A percentile compares a stretch with the other conserved stretches of the same genome.
Conservation (phyloP, 2,329 filamentous ascomycete species). For the Cryphonectria japonica region DNA sequence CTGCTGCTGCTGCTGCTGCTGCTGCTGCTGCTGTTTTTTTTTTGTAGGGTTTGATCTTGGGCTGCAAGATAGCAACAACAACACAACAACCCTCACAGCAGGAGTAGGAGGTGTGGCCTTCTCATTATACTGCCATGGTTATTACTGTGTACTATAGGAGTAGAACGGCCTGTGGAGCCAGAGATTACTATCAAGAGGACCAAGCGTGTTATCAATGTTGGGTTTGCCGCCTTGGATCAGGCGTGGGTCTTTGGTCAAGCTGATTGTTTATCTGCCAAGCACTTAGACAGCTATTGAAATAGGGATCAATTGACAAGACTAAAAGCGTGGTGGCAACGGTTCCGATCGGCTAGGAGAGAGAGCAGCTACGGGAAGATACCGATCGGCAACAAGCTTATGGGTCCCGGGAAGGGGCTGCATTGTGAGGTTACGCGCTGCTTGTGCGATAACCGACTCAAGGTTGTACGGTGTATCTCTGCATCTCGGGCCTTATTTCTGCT, state of each 20-base stretch:
- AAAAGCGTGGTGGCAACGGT: not conserved
- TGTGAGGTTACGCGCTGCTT: not conserved
- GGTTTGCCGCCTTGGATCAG: not conserved
- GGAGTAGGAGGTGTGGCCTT: not conserved
- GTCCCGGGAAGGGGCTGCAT: not conserved
- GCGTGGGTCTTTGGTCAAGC: constrained; percentile 10
- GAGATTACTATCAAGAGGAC: not conserved
- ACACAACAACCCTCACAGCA: not conserved
- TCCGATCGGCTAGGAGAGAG: not conserved
- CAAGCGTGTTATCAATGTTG: constrained; percentile 20
- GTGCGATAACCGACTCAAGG: not conserved
- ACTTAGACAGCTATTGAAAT: not conserved
- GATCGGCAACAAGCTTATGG: not conserved
- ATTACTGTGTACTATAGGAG: not conserved
- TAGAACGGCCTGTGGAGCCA: not conserved
- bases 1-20: not conserved
- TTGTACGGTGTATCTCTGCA: not conserved
- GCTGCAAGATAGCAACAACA: not conserved
- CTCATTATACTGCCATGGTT: not conserved
- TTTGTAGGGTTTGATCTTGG: not conserved
- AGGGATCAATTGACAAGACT: not conserved
- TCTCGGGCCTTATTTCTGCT: not conserved
- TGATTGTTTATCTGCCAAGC: constrained; percentile 5
- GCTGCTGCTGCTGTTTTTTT: not conserved
- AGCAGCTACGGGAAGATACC: not conserved